Evolutionary conservation across 2,329 filamentous ascomycete species (phyloP).

Genomic region (Pyricularia sp.): DNA sequence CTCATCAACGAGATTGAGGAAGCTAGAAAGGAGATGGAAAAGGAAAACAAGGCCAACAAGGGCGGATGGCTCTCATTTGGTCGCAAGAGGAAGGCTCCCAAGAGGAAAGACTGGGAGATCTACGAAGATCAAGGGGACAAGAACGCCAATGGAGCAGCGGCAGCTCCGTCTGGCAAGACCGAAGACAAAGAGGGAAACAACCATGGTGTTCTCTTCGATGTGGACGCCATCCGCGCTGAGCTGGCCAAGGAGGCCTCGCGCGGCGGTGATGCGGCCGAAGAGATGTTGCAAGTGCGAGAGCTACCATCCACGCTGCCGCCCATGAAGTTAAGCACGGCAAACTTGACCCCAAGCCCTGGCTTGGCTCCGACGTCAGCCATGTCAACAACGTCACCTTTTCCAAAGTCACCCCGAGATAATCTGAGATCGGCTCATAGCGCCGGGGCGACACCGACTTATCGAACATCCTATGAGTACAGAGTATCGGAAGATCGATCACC

Average conservation of each 20-base stretch:
- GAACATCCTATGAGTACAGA: slow-evolving; percentile 11
- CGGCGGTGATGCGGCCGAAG: slow-evolving; percentile 20
- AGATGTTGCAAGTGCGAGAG: slow-evolving; percentile 58
- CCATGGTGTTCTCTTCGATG: slow-evolving; percentile 74
- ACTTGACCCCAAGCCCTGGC: slow-evolving; percentile 13
- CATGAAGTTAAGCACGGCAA: slow-evolving; percentile 63
- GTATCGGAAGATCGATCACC: slow-evolving; percentile 17
- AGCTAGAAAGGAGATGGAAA: slow-evolving; percentile 77
- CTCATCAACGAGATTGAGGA: slow-evolving; percentile 96
- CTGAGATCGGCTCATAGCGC: slow-evolving; percentile 39
- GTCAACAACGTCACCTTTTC: slow-evolving; percentile 16
- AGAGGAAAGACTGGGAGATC: slow-evolving; percentile 80
- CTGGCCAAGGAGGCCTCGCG: slow-evolving; percentile 58
- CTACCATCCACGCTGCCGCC: slow-evolving; percentile 82
- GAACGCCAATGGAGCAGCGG: slow-evolving; percentile 6
- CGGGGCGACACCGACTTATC: slow-evolving; percentile 21
- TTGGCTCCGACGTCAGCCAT: slow-evolving; percentile 17
- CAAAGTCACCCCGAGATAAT: slow-evolving; percentile 20
- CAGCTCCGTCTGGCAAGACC: slow-evolving; percentile 22
- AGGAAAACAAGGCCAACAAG: slow-evolving; percentile 56
- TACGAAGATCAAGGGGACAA: slow-evolving; percentile 58
- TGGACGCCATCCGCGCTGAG: slow-evolving; percentile 86
- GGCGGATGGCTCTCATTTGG: slow-evolving; percentile 67
- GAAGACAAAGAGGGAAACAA: slow-evolving; percentile 43
- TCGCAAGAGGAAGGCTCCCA: slow-evolving; percentile 68